These are phyloP conservation scores for Lactarius sp. DNA, from an alignment of 768 basidiomycete genomes.

Conservation along the genomic window DNA sequence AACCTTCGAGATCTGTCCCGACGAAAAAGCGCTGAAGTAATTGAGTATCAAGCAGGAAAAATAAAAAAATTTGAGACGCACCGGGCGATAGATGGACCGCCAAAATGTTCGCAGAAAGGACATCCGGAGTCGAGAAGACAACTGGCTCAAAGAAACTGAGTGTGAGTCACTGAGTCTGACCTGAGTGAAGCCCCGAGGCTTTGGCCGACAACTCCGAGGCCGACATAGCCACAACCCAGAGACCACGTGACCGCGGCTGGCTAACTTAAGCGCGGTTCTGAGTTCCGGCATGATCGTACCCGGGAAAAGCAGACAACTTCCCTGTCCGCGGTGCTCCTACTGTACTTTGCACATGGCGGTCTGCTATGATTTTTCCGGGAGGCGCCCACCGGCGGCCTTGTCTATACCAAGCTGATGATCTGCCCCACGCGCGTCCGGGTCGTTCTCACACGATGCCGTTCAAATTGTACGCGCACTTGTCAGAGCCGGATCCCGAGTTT, in stretches of 20 bases:
- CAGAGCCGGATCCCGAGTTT: conserved; percentile 8
- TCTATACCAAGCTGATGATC: background rate
- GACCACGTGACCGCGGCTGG: background rate
- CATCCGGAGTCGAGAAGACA: background rate
- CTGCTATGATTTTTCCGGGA: background rate
- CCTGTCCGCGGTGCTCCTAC: no score
- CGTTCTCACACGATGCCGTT: no score
- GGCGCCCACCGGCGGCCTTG: background rate
- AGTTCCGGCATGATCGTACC: no score
- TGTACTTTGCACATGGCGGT: background rate
- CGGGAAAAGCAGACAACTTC: no score
- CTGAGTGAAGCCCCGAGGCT: no score
- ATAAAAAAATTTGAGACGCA: background rate
- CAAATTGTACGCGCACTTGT: background rate
- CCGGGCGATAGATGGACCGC: conserved; percentile 11
- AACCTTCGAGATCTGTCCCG: conserved; percentile 24
- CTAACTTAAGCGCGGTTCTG: no score
- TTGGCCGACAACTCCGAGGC: no score
- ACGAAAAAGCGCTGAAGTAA: conserved; percentile 11
- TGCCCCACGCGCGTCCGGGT: background rate
- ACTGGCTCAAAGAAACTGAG: background rate
- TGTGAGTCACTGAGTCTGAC: no score
- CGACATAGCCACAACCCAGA: no score
- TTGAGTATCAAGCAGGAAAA: background rate
- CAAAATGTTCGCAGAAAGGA: conserved; percentile 1